Evolutionary conservation across 1,139 yeast species (phyloP).

Genomic region (Blastobotrys ciferrii): DNA sequence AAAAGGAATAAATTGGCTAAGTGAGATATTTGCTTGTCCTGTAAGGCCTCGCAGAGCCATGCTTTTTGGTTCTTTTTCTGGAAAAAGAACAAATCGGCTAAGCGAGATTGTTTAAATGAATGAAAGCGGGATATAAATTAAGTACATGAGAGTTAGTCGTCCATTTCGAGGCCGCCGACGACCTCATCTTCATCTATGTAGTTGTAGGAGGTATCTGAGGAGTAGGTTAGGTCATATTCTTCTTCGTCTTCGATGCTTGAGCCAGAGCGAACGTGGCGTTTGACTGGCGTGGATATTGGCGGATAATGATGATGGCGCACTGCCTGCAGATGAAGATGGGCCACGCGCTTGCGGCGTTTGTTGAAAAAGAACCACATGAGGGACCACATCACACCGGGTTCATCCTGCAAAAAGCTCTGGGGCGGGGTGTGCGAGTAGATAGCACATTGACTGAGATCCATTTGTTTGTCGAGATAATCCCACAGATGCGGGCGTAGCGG

Average conservation of each 20-base stretch:
- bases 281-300: too few species aligned
- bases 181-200: slow-evolving; percentile 20
- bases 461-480: slow-evolving; percentile 84
- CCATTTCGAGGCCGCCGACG: slow-evolving; percentile 43
- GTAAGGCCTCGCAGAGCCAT: too few species aligned
- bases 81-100: too few species aligned
- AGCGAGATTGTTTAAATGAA: too few species aligned
- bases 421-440: slow-evolving; percentile 79
- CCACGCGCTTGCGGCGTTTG: slow-evolving; percentile 86
- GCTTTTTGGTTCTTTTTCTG: too few species aligned
- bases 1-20: too few species aligned
- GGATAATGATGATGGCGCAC: slow-evolving; percentile 30
- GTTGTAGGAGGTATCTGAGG: slow-evolving; percentile 22
- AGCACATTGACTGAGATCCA: slow-evolving; percentile 74
- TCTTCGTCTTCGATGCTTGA: too few species aligned
- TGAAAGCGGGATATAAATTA: too few species aligned
- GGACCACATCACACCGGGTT: slow-evolving; percentile 83
- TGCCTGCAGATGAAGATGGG: slow-evolving; percentile 63
- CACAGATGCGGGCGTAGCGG: slow-evolving; percentile 64
- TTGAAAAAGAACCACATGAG: slow-evolving; percentile 90
- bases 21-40: too few species aligned
- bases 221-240: slow-evolving; percentile 47
- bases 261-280: too few species aligned
- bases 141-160: too few species aligned
- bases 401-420: slow-evolving; percentile 72